Percentiles rank a stretch among this genome's conserved stretches.
Evolutionary conservation across 768 basidiomycete species (phyloP).

Genomic region (Suillus subluteus): DNA sequence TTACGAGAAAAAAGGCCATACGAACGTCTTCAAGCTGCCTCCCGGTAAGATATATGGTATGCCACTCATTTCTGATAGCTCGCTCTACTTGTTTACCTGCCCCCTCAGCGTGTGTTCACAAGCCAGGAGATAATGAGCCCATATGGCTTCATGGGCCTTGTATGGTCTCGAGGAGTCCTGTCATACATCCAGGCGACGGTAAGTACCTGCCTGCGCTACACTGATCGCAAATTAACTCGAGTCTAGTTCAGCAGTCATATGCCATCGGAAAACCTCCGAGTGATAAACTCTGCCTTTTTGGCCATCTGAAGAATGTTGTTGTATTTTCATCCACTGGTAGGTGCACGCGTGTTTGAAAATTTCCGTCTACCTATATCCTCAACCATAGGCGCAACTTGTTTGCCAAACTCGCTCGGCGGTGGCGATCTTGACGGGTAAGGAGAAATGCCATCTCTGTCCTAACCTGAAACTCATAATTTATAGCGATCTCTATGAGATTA

Average conservation of each 20-base stretch:
- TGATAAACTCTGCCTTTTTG: constrained; percentile 58
- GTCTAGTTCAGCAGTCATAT: constrained; percentile 64
- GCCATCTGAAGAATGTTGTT: constrained; percentile 67
- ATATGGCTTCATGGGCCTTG: constrained; percentile 62
- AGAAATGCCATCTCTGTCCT: not conserved
- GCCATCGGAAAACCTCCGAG: constrained; percentile 73
- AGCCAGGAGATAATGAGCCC: constrained; percentile 50
- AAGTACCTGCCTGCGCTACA: constrained; percentile 16
- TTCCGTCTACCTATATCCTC: not conserved
- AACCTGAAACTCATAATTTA: not conserved
- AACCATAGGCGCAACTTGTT: constrained; percentile 54
- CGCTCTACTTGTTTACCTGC: constrained; percentile 1
- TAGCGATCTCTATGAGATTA: constrained; percentile 71
- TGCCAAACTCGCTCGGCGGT: constrained; percentile 72
- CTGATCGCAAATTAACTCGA: constrained; percentile 12
- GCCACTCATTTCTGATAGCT: constrained; percentile 17
- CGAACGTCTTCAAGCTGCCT: constrained; percentile 56
- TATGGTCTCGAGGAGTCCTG: constrained; percentile 71
- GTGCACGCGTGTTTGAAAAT: constrained; percentile 15
- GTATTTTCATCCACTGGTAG: constrained; percentile 68
- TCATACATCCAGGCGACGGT: constrained; percentile 80
- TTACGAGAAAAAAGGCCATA: constrained; percentile 50
- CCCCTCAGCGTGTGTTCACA: constrained; percentile 59
- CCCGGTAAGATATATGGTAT: constrained; percentile 71
- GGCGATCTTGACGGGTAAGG: constrained; percentile 81